Evolutionary conservation across 1,139 yeast genomes (phyloP).

Genomic region (Suhomyces coccinellae): DNA sequence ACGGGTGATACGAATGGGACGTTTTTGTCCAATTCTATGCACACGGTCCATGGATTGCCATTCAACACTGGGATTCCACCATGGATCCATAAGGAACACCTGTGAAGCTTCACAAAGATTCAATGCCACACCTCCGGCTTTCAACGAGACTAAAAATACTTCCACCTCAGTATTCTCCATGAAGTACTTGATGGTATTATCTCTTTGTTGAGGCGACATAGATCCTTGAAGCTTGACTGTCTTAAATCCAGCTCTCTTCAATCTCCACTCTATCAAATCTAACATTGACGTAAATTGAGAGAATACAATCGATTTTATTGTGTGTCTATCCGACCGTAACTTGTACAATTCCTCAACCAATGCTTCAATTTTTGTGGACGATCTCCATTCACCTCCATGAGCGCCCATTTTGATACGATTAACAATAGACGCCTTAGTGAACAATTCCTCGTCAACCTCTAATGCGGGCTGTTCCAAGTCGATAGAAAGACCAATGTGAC

Average conservation of each 20-base stretch:
- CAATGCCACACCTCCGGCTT: conserved; percentile 98
- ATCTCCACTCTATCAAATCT: conserved; percentile 92
- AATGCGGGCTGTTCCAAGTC: conserved; percentile 87
- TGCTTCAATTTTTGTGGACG: conserved; percentile 96
- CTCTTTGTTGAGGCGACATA: conserved; percentile 95
- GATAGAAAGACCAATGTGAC: conserved; percentile 88
- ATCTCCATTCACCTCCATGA: conserved; percentile 79
- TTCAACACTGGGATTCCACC: conserved; percentile 99
- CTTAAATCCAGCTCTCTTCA: conserved; percentile 89
- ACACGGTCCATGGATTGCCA: conserved; percentile 99
- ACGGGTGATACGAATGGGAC: conserved; percentile 93
- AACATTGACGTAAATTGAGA: conserved; percentile 97
- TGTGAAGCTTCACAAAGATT: conserved; percentile 96
- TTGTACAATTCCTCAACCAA: conserved; percentile 89
- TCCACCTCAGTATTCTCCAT: conserved; percentile 92
- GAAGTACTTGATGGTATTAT: conserved; percentile 82
- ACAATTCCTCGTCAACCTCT: conserved; percentile 65
- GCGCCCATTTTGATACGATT: conserved; percentile 77
- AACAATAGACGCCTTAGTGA: conserved; percentile 80
- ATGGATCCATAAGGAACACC: conserved; percentile 91
- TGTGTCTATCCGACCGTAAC: conserved; percentile 79
- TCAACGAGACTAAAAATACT: conserved; percentile 87
- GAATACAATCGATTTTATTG: conserved; percentile 92
- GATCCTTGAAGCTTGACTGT: conserved; percentile 94
- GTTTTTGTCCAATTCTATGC: conserved; percentile 92